Evolutionary conservation across 495 filamentous ascomycete genomes (phyloP), one percentile per base, ranked within the genome.

Genomic region (Amniculicola lignicola): DNA sequence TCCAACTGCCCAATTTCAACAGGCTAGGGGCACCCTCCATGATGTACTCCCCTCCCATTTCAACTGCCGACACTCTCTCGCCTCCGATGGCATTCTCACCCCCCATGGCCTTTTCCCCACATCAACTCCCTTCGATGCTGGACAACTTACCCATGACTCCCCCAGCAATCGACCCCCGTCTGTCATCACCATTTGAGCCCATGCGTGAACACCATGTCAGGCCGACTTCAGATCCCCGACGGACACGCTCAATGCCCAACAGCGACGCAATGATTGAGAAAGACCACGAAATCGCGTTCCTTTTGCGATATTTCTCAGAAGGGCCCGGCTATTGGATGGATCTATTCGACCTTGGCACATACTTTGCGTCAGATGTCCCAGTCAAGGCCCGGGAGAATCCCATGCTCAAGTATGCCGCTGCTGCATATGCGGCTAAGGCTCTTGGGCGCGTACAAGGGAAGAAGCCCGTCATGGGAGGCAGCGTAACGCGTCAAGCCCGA

Each of bases 281-380:
- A 16, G 77, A 82, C 37, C 75, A 79, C 45, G 81, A 84, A 59
- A 70, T 79, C 18, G 75, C 79, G n/a, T 83, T 79, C 62, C 70
- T 85, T 6, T 63, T 84, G 52, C 75, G 82, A 16, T 79, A 84
- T 69, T 85, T 81, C 66, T 77, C 79, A 3, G 81, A 85, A 64
- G 72, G 75, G 1, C 74, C 79, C 11, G 81, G 82, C 12, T 71
- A 79, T 53, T 85, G 81, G 82, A 85, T 84, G 82, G 82, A 83
- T 59, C 69, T 84, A 0, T 84, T 81, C 55, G 82, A 86, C 60
- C 69, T 79, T 10, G 76, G 74, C 7, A 77, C 73, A 6, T 84
- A 82, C 65, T 85, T 85, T 47, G 74, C 79, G 11, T 79, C 77
- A 10, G 72, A 78, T 52, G 77, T 84, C 11, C 82, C 82, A 0